Conservation (phyloP, 768 basidiomycete genomes). For the Rhizopogon sp. region DNA sequence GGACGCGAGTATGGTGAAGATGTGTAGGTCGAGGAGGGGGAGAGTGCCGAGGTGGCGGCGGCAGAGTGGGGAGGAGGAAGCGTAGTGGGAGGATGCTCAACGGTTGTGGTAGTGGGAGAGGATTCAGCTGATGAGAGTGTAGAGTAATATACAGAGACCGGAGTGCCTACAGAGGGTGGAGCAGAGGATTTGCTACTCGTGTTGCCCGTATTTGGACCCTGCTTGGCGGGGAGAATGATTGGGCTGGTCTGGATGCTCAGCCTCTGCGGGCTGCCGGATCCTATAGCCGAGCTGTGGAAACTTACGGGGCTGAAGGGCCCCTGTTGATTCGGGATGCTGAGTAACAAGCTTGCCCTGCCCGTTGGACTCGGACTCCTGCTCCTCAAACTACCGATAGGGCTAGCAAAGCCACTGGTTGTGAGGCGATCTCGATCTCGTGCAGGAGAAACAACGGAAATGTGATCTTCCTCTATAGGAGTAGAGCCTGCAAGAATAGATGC, state of each 20-base stretch:
- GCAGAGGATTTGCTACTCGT: slow-evolving; percentile 10
- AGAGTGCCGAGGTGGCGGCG: slow-evolving; percentile 8
- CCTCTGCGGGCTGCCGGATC: slow-evolving; percentile 17
- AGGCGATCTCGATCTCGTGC: slow-evolving; percentile 24
- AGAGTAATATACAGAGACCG: slow-evolving; percentile 47
- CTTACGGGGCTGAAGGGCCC: slow-evolving; percentile 12
- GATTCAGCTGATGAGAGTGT: slow-evolving; percentile 32
- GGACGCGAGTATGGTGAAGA: slow-evolving; percentile 21
- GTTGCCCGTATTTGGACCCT: slow-evolving; percentile 4
- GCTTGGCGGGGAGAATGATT: slow-evolving; percentile 2
- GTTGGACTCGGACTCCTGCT: slow-evolving; percentile 65
- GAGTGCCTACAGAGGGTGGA: slow-evolving; percentile 34
- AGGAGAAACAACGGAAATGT: slow-evolving; percentile 63
- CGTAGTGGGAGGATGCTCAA: slow-evolving; percentile 21
- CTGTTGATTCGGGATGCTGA: slow-evolving; percentile 38
- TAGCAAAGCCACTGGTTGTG: slow-evolving; percentile 52
- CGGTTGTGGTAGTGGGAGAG: slow-evolving; percentile 33
- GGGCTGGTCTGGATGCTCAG: slow-evolving; percentile 23
- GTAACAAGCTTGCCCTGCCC: slow-evolving; percentile 38
- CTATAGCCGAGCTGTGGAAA: slow-evolving; percentile 22
- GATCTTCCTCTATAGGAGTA: slow-evolving; percentile 43
- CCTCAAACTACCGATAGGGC: slow-evolving; percentile 59
- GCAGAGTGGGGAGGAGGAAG: slow-evolving; percentile 18
- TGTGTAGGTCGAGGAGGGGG: slow-evolving; percentile 21
- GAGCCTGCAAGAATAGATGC: slow-evolving; percentile 59